phyloP scores from a whole-genome alignment of 352 stramenopile species.

The Phytopythium helicoides region DNA sequence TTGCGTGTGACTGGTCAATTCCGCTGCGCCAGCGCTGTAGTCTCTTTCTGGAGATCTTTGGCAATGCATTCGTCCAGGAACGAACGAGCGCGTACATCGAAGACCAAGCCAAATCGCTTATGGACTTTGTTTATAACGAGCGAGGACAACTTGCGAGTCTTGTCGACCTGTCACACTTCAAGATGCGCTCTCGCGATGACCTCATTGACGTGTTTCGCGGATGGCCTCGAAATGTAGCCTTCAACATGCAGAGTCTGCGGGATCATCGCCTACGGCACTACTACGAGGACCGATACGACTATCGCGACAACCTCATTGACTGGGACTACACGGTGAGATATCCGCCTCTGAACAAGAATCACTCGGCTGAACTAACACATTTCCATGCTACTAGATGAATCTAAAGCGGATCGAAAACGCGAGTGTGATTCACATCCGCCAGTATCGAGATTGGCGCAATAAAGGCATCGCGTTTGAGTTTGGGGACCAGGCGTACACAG shows the following conservation, averaged over 20 bases:
- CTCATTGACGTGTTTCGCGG: conserved; percentile 85
- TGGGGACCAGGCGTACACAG: conserved; percentile 89
- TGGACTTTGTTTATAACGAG: conserved; percentile 74
- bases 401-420: conserved; percentile 84
- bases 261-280: conserved; percentile 89
- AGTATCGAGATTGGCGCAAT: conserved; percentile 92
- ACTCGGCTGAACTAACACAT: neutral
- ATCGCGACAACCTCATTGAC: conserved; percentile 91
- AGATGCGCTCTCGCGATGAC: conserved; percentile 88
- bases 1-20: conserved; percentile 85
- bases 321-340: conserved; percentile 91
- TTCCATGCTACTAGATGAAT: conserved; percentile 55
- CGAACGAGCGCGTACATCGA: conserved; percentile 86
- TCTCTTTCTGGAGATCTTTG: conserved; percentile 92
- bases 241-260: conserved; percentile 79
- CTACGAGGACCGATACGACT: conserved; percentile 93
- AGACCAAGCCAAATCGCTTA: conserved; percentile 61
- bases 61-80: conserved; percentile 89
- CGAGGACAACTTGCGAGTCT: conserved; percentile 51
- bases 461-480: conserved; percentile 95
- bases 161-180: conserved; percentile 85
- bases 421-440: conserved; percentile 91
- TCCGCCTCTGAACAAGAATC: neutral
- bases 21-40: conserved; percentile 89
- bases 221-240: conserved; percentile 68